Percentiles rank a stretch among this genome's conserved stretches.
Evolutionary conservation across 345 rosid species (phyloP).

Genomic region (Diplotaxis tenuifolia): DNA sequence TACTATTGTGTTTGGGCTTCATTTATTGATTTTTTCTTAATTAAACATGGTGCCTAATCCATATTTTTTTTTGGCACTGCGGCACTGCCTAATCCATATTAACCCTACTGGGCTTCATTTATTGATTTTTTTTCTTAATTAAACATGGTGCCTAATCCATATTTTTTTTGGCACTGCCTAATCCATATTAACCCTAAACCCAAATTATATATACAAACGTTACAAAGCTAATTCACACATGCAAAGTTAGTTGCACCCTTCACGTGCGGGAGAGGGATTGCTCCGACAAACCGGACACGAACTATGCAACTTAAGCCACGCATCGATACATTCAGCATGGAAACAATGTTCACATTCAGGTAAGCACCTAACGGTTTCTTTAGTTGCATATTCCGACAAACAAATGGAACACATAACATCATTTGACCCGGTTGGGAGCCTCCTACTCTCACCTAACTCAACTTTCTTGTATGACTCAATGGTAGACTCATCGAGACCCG

Average conservation of each 20-base stretch:
- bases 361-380: slow-evolving; percentile 53
- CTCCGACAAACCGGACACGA: slow-evolving; percentile 74
- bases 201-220: slow-evolving; percentile 12
- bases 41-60: neutral
- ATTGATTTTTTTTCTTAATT: neutral
- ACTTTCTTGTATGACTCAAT: slow-evolving; percentile 67
- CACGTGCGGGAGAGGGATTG: slow-evolving; percentile 38
- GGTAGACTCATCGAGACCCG: slow-evolving; percentile 64
- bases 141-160: neutral
- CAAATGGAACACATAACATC: slow-evolving; percentile 61
- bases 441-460: slow-evolving; percentile 62
- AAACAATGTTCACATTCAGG: slow-evolving; percentile 74
- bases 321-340: slow-evolving; percentile 70
- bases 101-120: neutral
- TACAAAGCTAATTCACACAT: slow-evolving; percentile 3
- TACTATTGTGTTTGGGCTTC: neutral
- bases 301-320: slow-evolving; percentile 60
- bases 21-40: neutral
- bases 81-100: too few species aligned
- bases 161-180: too few species aligned
- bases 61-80: too few species aligned
- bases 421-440: slow-evolving; percentile 55
- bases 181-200: too few species aligned
- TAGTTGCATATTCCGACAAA: slow-evolving; percentile 56
- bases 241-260: slow-evolving; percentile 16